Base-by-base conservation (phyloP, 1,139 yeast genomes). In the Sugiyamaella paludigena region DNA sequence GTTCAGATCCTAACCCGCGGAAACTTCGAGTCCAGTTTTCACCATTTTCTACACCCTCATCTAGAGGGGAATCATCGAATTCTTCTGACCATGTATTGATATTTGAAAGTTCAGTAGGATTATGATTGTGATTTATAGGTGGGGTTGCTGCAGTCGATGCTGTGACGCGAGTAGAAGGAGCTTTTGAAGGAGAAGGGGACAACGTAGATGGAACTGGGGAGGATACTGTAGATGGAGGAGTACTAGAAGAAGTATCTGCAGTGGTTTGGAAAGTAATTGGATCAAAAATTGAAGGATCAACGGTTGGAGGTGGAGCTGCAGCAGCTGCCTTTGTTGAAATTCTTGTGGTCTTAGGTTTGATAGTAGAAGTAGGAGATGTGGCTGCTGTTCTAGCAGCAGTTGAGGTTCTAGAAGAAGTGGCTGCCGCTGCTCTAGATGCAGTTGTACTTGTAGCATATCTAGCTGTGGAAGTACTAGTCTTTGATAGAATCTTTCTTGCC, bases 1-100 rank as follows among this genome's bases (percentile, higher is more conserved):
- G 84, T 28, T 76, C 79, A 1, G 81, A 72, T 1, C 96, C 97
- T 29, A 92, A 71, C 0, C 98, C 98, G 16, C 58, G 53, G 42
- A 61, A 64, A 35, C 65, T 60, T 33, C 53, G 54, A 10, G 65
- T 57, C 68, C 68, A 64, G 45, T 64, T 54, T 47, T 59, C 62
- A 16, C 52, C 52, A 11, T 49, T 47, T 30, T 49, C 52, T 11
- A 12, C 42, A 4, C 52, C 52, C 24, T 49, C 49, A 38, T 49
- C 52, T 7, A 42, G 27, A 2, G 52, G 52, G 2, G 40, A 29
- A 24, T 49, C 52, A n/a, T 45, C 32, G 28, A 45, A 49, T 28
- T 40, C 35, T 28, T 40, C 35, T 4, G 50, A 26, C 44, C 47
- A 42, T 5, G 43, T 15, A 27, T 39, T 33, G 11, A 38, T 12